Evolutionary conservation across 495 filamentous ascomycete genomes (phyloP), one percentile per base, ranked within the genome.

Genomic region (Aspergillus mulundensis): DNA sequence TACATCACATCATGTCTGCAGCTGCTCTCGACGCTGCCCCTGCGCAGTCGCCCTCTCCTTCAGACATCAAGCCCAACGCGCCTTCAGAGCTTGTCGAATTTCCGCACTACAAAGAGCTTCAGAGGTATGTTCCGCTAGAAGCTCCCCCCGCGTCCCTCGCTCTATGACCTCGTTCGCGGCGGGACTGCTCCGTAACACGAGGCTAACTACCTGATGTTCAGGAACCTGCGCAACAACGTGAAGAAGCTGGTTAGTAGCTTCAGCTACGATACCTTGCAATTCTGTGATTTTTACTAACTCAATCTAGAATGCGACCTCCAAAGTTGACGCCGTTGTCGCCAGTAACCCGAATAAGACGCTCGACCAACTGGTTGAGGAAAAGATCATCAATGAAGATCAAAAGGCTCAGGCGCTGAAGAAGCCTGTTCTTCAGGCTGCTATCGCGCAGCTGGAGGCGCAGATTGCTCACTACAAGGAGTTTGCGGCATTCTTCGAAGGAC

Each of bases 331-430:
- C 43, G 83, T 95, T 53, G 71, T 95, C 65, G 85, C 83, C 38
- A 88, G 91, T 67, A 86, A 95, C 74, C 81, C 83, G 25, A 82
- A 70, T 62, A 85, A 86, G 69, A 81, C 83, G 2, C 84, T 97
- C 44, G 92, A 97, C 51, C 84, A 94, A n/a, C 83, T 97, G 25
- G 86, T 97, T 14, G 71, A 78, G 8, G 68, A 80, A 50, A 89
- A 87, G 74, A 88, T 93, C 69, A 92, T 99, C 79, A 99, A 97
- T 67, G 60, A 73, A 61, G 95, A 99, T 71, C 91, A 97, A 70
- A 95, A 91, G 70, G 85, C 87, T 7, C 88, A 96, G 72, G 83
- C 85, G 21, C 73, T 87, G 58, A 95, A 95, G 81, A 97, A 96
- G 67, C 93, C 94, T n/a, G 70, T 79, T 15, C 83, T 97, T 14